Conservation (phyloP, 805 yeast genomes). For the Candida chilensis region DNA sequence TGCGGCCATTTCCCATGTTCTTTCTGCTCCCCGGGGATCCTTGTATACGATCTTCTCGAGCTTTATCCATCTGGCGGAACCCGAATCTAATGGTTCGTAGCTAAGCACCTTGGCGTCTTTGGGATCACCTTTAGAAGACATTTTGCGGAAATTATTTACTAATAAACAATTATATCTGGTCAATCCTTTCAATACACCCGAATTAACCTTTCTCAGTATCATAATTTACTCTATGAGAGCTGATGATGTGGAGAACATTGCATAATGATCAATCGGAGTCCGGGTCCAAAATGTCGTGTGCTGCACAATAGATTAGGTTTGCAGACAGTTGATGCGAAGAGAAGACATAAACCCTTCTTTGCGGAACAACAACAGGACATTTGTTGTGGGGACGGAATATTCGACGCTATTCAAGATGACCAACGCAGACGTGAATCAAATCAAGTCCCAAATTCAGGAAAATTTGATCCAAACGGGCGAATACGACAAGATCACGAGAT, state of each 20-base stretch:
- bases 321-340: neutral
- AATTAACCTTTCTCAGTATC: too few species aligned
- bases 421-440: slow-evolving; percentile 24
- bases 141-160: too few species aligned
- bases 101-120: slow-evolving; percentile 59
- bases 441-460: slow-evolving; percentile 58
- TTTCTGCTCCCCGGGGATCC: slow-evolving; percentile 59
- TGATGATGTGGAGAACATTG: neutral
- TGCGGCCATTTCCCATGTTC: slow-evolving; percentile 90
- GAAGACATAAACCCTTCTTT: neutral
- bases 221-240: too few species aligned
- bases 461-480: slow-evolving; percentile 71
- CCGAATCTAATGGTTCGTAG: slow-evolving; percentile 20
- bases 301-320: neutral
- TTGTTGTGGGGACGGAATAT: neutral
- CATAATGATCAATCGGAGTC: neutral
- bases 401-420: neutral
- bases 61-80: slow-evolving; percentile 32
- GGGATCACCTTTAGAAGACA: slow-evolving; percentile 12
- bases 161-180: too few species aligned
- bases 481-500: slow-evolving; percentile 64
- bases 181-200: too few species aligned
- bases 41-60: slow-evolving; percentile 55
- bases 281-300: too few species aligned
- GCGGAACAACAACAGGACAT: neutral